Evolutionary conservation across 768 basidiomycete species (phyloP), one percentile per base, ranked within the genome.

Genomic region (Filobasidium wieringae): DNA sequence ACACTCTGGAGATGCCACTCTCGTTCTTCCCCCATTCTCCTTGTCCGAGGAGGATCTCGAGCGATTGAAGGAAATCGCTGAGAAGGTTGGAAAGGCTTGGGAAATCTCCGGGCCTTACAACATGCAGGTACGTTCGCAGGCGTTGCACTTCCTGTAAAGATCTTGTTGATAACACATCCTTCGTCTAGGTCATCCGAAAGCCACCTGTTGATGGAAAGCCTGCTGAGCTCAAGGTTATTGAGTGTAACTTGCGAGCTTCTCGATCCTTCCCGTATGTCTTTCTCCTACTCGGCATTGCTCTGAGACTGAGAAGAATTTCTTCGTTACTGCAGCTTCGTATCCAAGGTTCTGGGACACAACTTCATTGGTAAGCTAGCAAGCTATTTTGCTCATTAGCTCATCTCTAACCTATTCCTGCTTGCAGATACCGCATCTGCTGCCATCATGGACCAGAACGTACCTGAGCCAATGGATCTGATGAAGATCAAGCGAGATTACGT

Each of bases 71-170:
- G 81, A 79, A 51, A 96, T 97, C 60, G 89, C 93, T 0, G 82
- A 88, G 74, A 96, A 95, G 77, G 92, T 99, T 61, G 93, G 90
- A 32, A 78, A 79, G 36, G 95, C 91, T 9, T 95, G 97, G 75
- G 80, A 95, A 68, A 97, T 99, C 53, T 95, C 90, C 27, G 95
- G 95, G 33, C 95, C 95, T 7, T 99, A 84, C 84, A 99, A 99
- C 75, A 99, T 99, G 92, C 95, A 99, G 75, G 82, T 47, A 12
- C 43, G 43, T 26, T 47, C n/a, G n/a, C n/a, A n/a, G n/a, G n/a
- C n/a, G n/a, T n/a, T n/a, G n/a, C n/a, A n/a, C n/a, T n/a, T n/a
- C n/a, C n/a, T n/a, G n/a, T n/a, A n/a, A n/a, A n/a, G n/a, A n/a
- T n/a, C n/a, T n/a, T n/a, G n/a, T n/a, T n/a, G n/a, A n/a, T n/a